Base-by-base conservation (phyloP, 768 basidiomycete genomes). In the Hygrocybe coccinea region DNA sequence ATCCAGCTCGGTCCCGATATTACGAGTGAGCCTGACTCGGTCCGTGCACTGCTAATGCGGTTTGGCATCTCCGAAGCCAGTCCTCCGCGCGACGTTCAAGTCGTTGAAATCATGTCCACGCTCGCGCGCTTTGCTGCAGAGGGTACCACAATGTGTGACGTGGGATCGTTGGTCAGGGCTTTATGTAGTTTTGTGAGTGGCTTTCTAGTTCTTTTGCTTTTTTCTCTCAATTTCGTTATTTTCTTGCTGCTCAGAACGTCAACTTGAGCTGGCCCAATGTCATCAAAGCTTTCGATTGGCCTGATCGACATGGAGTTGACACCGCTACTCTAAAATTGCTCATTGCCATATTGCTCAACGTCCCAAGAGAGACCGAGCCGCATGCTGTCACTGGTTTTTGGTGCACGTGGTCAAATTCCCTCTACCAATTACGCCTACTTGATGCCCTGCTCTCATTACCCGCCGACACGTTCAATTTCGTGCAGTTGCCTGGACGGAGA, bases 401-500 rank as follows among this genome's bases (percentile, higher is more conserved):
- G 91, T 76, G 80, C 62, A 73, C 76, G 2, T 98, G 95, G 95
- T 78, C 77, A 10, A 95, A 97, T 67, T 80, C 89, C 1, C 68
- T 89, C 22, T 89, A 89, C 62, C 93, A 95, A 67, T 79, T 97
- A 25, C 85, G 86, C 39, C 78, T 99, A 17, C 78, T 97, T 33
- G 91, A 94, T 62, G 90, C 90, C 2, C 79, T 99, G 36, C 84
- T 95, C 9, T 91, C 88, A 22, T 76, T 97, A 22, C 87, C 94
- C 2, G 84, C 84, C 1, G 95, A 97, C 68, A 91, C 90, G 0
- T 93, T 97, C 76, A 93, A 89, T 66, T 91, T 98, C 66, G 89
- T 95, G 51, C 83, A 86, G 33, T 78, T 98, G 24, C 90, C 93
- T 36, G 88, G 89, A 2, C 82, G 80, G 35, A 76, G 87, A 59